A percentile compares a stretch with the other conserved stretches of the same genome.
These are phyloP conservation scores for Xylaria venustula DNA, from an alignment of 495 filamentous ascomycete genomes.

Conservation along the genomic window DNA sequence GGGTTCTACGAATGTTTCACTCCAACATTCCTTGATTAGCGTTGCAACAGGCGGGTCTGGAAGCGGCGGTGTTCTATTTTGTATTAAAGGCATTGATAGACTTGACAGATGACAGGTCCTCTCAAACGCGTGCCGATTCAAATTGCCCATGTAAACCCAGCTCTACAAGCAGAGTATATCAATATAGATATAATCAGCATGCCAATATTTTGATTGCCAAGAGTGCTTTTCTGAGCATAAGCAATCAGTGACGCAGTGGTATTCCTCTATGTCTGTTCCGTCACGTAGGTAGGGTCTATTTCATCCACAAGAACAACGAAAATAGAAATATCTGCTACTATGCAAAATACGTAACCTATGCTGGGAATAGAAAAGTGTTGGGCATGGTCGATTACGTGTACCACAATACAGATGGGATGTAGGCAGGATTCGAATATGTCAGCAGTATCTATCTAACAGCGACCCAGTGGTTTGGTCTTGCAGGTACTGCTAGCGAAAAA, in stretches of 20 bases:
- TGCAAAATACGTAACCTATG: no score
- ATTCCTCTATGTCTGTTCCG: no score
- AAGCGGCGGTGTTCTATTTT: slow-evolving; percentile 2
- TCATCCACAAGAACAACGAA: no score
- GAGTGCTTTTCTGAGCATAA: neutral
- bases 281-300: no score
- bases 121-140: neutral
- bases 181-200: neutral
- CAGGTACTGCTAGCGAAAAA: slow-evolving; percentile 56
- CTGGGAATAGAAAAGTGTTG: no score
- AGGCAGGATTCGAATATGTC: slow-evolving; percentile 28
- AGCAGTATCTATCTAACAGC: slow-evolving; percentile 56
- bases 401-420: slow-evolving; percentile 5
- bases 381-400: no score
- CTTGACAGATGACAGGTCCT: neutral
- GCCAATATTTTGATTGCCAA: neutral
- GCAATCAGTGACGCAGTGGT: no score
- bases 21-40: neutral
- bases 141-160: neutral
- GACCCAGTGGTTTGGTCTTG: slow-evolving; percentile 35
- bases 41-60: neutral
- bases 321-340: no score
- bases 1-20: neutral
- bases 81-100: slow-evolving; percentile 10
- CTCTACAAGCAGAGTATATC: neutral